Evolutionary conservation across 1,139 yeast genomes (phyloP).

Genomic region (Pichia terricola): DNA sequence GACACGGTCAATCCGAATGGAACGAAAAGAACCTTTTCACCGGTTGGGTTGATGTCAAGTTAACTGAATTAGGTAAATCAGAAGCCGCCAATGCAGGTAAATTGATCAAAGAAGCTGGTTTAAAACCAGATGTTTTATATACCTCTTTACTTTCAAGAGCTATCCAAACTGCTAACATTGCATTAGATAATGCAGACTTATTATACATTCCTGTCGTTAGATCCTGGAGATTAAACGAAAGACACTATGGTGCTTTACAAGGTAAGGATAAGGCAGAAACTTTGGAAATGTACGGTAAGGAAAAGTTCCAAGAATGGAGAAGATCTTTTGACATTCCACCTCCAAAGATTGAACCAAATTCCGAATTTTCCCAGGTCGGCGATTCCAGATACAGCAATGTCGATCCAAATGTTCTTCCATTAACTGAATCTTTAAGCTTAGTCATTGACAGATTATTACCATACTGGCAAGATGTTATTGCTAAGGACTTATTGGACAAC

Average conservation of each 20-base stretch:
- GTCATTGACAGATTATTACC: conserved; percentile 97
- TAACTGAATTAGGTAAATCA: conserved; percentile 74
- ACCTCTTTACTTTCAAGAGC: conserved; percentile 94
- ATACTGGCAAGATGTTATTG: conserved; percentile 93
- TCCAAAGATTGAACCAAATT: conserved; percentile 70
- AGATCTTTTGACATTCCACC: conserved; percentile 97
- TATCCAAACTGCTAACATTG: conserved; percentile 95
- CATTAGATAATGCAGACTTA: conserved; percentile 82
- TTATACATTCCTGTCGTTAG: conserved; percentile 88
- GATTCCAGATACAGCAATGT: conserved; percentile 79
- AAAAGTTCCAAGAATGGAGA: conserved; percentile 95
- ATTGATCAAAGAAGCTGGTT: conserved; percentile 77
- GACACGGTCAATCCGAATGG: conserved; percentile 99
- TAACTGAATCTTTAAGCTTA: conserved; percentile 89
- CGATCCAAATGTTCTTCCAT: conserved; percentile 81
- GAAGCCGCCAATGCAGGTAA: conserved; percentile 95
- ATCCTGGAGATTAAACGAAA: conserved; percentile 97
- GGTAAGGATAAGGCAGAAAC: conserved; percentile 98
- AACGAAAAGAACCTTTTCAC: conserved; percentile 96
- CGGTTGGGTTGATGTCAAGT: conserved; percentile 96
- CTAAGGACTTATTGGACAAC: conserved; percentile 74
- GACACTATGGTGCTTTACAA: conserved; percentile 98
- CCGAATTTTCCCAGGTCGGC: conserved; percentile 75
- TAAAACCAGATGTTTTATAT: conserved; percentile 79
- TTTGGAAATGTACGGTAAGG: conserved; percentile 78